Base-by-base conservation (phyloP, 106 monocot species). In the Vanilla planifolia region DNA sequence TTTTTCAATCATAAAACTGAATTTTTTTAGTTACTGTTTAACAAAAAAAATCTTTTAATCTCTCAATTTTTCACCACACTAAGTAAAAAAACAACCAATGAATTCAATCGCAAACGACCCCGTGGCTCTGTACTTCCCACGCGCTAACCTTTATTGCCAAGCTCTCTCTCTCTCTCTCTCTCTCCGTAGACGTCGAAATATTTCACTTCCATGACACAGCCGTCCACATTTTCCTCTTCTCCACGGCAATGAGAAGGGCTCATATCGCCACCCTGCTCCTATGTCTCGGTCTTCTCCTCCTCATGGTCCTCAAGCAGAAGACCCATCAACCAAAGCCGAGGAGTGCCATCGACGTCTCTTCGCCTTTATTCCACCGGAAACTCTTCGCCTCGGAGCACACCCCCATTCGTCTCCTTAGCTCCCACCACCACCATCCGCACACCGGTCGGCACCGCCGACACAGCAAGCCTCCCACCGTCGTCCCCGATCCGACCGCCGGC, bases 211-310 rank as follows among this genome's bases (percentile, higher is more conserved):
- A 74, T 74, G 74, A 67, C 33, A 47, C 64, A 36, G 16, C 32
- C 39, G 56, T 30, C 20, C 44, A 60, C 24, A 19, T 5, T 10
- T 29, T 26, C 40, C 35, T 44, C 71, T 55, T 53, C 58, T 58
- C 55, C 70, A 77, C 70, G 73, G 70, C 73, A 36, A 43, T 69
- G 69, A 82, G 69, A 14, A 75, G 76, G 51, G 36, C 48, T 4
- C 56, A 39, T 33, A 26, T 61, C 19, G 30, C 28, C 32, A 11
- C 58, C 53, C 64, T 85, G 37, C 26, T 85, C 27, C 43, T 77
- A 9, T 74, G 61, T 48, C 74, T 77, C 27, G 4, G 44, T 26
- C 33, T 80, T 19, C 55, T 80, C 61, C 28, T 77, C 21, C 51
- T 80, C 45, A 37, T 70, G 19, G 20, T 80, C 42, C 71, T 65